Base-by-base conservation (phyloP, 169 alveolate genomes). In the Perkinsus marinus region DNA sequence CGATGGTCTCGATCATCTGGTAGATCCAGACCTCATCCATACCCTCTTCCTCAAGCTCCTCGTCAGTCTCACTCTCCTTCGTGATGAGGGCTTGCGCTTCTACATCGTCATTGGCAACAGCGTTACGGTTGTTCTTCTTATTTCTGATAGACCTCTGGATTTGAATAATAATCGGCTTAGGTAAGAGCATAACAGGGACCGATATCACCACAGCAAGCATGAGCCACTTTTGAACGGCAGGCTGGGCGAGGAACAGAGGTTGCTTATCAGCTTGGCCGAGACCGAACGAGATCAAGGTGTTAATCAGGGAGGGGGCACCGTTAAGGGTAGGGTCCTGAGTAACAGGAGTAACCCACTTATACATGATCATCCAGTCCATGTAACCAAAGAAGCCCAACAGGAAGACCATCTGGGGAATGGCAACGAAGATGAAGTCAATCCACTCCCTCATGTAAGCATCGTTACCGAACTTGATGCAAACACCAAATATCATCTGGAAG, bases 1-100 rank as follows among this genome's bases (percentile, higher is more conserved):
- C 99, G 79, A 99, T 99, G 22, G 99, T 98, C 95, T 99, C 99
- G 92, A 99, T 98, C 91, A 98, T 92, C 79, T 57, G 79, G 79
- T 57, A 57, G 22, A 57, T 57, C 79, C 79, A 57, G 79, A 57
- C 79, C 79, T 57, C 79, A 16, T 57, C 79, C 79, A 57, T 57
- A 16, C 79, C 79, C 79, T 57, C 79, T 26, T 57, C 79, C 79
- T 57, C 79, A 26, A 30, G 79, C 79, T 57, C 79, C 22, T 57
- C 79, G 22, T 2, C 79, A 30, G 79, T 30, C 79, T 57, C 22
- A 30, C 22, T 57, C 79, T 57, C 79, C 79, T 57, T 57, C 7
- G 7, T 30, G 22, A 57, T 13, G 79, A 57, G 79, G 79, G 79
- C 79, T 30, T 57, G 79, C 26, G 79, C 79, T 30, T 57, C 79